Percentiles rank a stretch among this genome's conserved stretches.
These are phyloP conservation scores for Kodamaea sp. DNA, from an alignment of 1,139 yeast genomes.

Conservation along the genomic window DNA sequence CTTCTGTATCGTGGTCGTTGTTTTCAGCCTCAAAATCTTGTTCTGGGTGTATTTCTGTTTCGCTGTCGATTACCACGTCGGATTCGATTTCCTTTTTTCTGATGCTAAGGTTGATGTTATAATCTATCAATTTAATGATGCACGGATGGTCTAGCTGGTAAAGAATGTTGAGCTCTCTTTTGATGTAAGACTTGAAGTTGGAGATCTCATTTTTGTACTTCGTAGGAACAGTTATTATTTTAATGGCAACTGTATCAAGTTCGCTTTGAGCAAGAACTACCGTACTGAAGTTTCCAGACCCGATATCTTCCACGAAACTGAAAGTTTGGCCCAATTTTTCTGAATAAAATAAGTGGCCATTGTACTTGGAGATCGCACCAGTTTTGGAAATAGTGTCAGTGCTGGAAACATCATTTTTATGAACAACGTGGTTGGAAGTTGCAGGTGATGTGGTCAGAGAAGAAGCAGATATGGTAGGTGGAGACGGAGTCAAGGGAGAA, in stretches of 20 bases:
- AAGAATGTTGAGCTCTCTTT: slow-evolving; percentile 74
- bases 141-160: slow-evolving; percentile 45
- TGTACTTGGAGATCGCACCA: slow-evolving; percentile 9
- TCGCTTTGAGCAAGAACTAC: slow-evolving; percentile 46
- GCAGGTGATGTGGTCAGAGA: slow-evolving; percentile 13
- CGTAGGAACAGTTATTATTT: slow-evolving; percentile 40
- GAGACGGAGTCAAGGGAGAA: slow-evolving; percentile 9
- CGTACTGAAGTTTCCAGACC: slow-evolving; percentile 61
- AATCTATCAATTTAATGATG: slow-evolving; percentile 38
- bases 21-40: slow-evolving; percentile 8
- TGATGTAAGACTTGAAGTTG: slow-evolving; percentile 65
- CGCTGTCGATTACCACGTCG: slow-evolving; percentile 8
- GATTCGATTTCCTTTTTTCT: slow-evolving; percentile 22
- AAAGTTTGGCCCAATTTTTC: slow-evolving; percentile 17
- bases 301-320: slow-evolving; percentile 38
- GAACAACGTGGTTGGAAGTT: neutral
- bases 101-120: slow-evolving; percentile 26
- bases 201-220: slow-evolving; percentile 27
- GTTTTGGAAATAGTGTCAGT: neutral
- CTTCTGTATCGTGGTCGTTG: slow-evolving; percentile 9
- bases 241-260: slow-evolving; percentile 35
- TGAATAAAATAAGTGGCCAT: slow-evolving; percentile 16
- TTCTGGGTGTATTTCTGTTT: slow-evolving; percentile 9
- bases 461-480: slow-evolving; percentile 11
- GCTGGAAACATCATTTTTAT: neutral